Percentiles rank a stretch among this genome's conserved stretches.
Evolutionary conservation across 192 early-diverging fungal species (phyloP).

Genomic region (Mortierella claussenii): DNA sequence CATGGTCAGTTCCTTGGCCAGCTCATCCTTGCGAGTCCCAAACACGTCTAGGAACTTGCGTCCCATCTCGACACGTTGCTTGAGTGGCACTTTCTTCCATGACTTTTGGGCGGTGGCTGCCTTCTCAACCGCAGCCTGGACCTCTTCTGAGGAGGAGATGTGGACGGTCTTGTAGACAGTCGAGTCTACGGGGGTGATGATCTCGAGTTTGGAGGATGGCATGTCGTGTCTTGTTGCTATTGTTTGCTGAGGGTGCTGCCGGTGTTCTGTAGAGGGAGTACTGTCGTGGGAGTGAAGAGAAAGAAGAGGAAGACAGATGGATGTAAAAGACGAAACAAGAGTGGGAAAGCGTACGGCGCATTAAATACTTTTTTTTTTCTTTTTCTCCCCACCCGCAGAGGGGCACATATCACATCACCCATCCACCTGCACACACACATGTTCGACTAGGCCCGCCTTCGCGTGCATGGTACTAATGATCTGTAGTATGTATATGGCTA

Average conservation of each 20-base stretch:
- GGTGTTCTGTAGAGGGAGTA: neutral
- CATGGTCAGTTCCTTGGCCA: constrained; percentile 65
- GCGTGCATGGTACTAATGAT: too few species aligned
- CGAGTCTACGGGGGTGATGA: constrained; percentile 52
- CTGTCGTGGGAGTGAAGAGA: neutral
- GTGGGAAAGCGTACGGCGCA: too few species aligned
- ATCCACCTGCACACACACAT: too few species aligned
- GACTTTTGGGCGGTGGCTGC: constrained; percentile 57
- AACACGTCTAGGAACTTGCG: constrained; percentile 65
- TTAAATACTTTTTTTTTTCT: too few species aligned
- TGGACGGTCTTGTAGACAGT: constrained; percentile 35
- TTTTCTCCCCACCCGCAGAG: too few species aligned
- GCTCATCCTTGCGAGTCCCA: constrained; percentile 62
- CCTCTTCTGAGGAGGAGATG: constrained; percentile 41
- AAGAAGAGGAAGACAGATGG: too few species aligned
- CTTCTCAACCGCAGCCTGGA: constrained; percentile 54
- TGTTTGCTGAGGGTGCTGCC: too few species aligned
- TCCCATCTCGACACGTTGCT: constrained; percentile 62
- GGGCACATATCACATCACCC: too few species aligned
- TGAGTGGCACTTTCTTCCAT: constrained; percentile 67
- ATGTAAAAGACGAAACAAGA: too few species aligned
- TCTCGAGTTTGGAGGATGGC: constrained; percentile 16
- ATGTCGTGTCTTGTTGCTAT: too few species aligned
- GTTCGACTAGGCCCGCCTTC: too few species aligned
- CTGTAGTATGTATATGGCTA: too few species aligned